Evolutionary conservation across 768 basidiomycete species (phyloP), one percentile per base, ranked within the genome.

Genomic region (Mycena chlorophos): DNA sequence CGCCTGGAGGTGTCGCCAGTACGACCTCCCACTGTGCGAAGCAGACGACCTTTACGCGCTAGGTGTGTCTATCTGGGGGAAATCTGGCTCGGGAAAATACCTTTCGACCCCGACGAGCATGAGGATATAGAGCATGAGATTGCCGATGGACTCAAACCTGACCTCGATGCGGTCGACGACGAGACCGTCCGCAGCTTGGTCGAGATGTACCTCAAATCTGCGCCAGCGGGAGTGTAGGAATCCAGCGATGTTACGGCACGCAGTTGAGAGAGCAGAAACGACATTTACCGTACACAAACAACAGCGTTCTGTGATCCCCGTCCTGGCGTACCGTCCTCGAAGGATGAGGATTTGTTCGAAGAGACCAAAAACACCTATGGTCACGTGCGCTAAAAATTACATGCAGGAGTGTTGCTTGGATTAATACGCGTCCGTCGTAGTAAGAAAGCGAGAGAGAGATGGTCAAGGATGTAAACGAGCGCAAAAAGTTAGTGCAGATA

Each of bases 11-110:
- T 28, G 52, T 55, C 31, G 34, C 53, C 22, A 31, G 31, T 42
- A 49, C 28, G 25, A 52, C 51, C 31, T 51, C 58, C 63, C 43
- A 17, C 52, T 61, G 30, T 58, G 56, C 50, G 31, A 46, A 46
- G 54, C 61, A 40, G 65, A 68, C 48, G 65, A 68, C 30, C 42
- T 66, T 30, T 68, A 66, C 55, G 65, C 66, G n/a, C 52, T 63
- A 38, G 66, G 65, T 27, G 54, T 66, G 39, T 59, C 60, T n/a
- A 66, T 65, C 49, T 67, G 58, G 63, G n/a, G n/a, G 51, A 65
- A 38, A 60, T 65, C 49, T 65, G 62, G 50, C 60, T 63, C 23
- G 64, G 60, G 17, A 53, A 34, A 40, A n/a, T 50, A 29, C 66
- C 64, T 29, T 65, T 67, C 53, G 56, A 65, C 31, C 30, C 59